These are phyloP conservation scores for Aspergillus latus DNA, from an alignment of 2,329 filamentous ascomycete species.

Conservation along the genomic window DNA sequence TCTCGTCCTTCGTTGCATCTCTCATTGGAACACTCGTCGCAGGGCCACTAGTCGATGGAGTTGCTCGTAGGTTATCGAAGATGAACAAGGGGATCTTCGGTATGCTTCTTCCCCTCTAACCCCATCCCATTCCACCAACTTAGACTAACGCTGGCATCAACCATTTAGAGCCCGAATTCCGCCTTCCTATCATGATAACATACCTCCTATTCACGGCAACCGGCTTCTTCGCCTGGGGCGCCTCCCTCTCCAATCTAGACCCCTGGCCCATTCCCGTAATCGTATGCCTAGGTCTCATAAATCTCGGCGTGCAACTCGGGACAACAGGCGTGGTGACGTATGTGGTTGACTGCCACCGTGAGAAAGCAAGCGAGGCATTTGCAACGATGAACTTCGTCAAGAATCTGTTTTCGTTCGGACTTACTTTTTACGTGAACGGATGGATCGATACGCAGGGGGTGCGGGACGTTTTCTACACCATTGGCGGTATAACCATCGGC, in stretches of 20 bases:
- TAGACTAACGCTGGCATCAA: neutral
- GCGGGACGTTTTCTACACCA: conserved; percentile 38
- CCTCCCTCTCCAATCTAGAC: conserved; percentile 28
- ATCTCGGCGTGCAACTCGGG: conserved; percentile 40
- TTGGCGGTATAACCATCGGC: conserved; percentile 38
- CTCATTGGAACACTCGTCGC: conserved; percentile 35
- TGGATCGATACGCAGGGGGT: conserved; percentile 43
- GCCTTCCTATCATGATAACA: conserved; percentile 38
- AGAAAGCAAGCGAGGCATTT: conserved; percentile 41
- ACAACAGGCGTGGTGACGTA: conserved; percentile 42
- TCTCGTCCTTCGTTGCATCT: conserved; percentile 36
- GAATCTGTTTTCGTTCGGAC: conserved; percentile 31
- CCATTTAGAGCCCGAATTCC: conserved; percentile 39
- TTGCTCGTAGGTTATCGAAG: conserved; percentile 35
- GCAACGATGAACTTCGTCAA: conserved; percentile 43
- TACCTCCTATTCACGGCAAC: conserved; percentile 38
- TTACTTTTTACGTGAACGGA: conserved; percentile 43
- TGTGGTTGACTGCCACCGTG: conserved; percentile 41
- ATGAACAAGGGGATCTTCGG: conserved; percentile 39
- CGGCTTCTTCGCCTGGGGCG: conserved; percentile 41
- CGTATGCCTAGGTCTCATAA: conserved; percentile 39
- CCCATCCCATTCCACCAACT: neutral
- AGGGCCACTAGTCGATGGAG: conserved; percentile 37
- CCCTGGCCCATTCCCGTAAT: conserved; percentile 38
- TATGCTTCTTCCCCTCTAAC: conserved; percentile 3